These are phyloP conservation scores for Fraxinus greggii DNA, from an alignment of 305 asterid species.

Conservation along the genomic window DNA sequence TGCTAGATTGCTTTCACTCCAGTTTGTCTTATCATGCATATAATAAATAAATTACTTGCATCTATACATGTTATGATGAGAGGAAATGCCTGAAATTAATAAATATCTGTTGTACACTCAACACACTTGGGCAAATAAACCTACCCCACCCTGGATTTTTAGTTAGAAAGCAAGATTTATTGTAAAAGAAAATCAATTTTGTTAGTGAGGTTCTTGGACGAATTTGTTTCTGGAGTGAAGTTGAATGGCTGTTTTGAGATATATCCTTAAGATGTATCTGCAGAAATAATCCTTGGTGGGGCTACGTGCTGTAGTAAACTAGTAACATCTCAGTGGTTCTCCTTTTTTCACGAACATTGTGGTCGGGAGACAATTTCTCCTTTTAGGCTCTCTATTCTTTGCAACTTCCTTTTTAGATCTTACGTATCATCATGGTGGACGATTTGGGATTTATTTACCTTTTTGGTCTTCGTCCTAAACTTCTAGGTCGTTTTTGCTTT, in stretches of 20 bases:
- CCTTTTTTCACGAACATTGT: not conserved
- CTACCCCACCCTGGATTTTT: not conserved
- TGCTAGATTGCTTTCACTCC: not conserved
- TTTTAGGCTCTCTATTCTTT: not conserved
- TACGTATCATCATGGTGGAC: not conserved
- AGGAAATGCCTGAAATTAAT: not conserved
- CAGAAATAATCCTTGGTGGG: not conserved
- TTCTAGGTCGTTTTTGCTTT: not conserved
- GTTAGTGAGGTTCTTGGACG: not conserved
- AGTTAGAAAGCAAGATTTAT: not conserved
- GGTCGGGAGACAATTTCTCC: not conserved
- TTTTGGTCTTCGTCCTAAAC: not conserved
- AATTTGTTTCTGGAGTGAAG: not conserved
- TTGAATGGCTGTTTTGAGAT: not conserved
- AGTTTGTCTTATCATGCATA: not conserved
- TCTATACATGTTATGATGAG: not conserved
- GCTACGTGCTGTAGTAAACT: not conserved
- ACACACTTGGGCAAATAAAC: not conserved
- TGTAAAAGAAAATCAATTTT: not conserved
- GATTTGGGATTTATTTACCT: not conserved
- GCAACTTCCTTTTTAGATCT: not conserved
- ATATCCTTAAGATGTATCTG: not conserved
- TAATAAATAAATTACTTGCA: not conserved
- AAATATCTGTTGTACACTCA: not conserved
- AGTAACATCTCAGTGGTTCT: not conserved